Percentiles rank a stretch among this genome's conserved stretches.
These are phyloP conservation scores for Echria macrotheca DNA, from an alignment of 495 filamentous ascomycete species.

Conservation along the genomic window DNA sequence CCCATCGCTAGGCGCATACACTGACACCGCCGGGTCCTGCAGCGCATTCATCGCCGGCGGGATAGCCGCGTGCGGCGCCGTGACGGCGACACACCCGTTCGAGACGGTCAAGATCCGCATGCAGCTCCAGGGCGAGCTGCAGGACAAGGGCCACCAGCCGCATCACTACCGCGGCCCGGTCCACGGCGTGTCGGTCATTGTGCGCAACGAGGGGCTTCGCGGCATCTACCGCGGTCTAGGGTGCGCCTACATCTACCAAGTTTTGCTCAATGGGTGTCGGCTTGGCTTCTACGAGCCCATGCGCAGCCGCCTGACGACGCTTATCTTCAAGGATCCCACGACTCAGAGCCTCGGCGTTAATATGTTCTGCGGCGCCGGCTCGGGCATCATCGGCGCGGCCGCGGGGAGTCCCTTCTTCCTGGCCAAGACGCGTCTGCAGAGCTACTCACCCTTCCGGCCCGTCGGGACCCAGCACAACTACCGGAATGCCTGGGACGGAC, in stretches of 20 bases:
- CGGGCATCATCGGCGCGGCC: constrained; percentile 83
- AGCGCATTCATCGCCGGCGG: constrained; percentile 87
- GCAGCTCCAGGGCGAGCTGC: constrained; percentile 95
- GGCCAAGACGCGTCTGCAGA: constrained; percentile 96
- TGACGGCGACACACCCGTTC: constrained; percentile 96
- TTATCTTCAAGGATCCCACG: constrained; percentile 62
- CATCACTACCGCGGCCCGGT: constrained; percentile 88
- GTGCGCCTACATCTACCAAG: constrained; percentile 94
- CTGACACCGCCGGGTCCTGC: constrained; percentile 15
- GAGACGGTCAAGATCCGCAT: constrained; percentile 99
- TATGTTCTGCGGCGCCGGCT: constrained; percentile 82
- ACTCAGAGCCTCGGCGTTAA: constrained; percentile 84
- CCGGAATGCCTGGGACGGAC: constrained; percentile 74
- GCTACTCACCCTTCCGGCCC: constrained; percentile 87
- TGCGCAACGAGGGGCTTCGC: constrained; percentile 80
- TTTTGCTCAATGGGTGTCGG: constrained; percentile 92
- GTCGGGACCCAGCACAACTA: constrained; percentile 96
- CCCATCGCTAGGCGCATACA: constrained; percentile 7
- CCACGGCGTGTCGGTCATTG: constrained; percentile 85
- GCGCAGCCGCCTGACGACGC: constrained; percentile 56
- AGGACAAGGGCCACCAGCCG: constrained; percentile 73
- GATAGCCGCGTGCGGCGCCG: constrained; percentile 92
- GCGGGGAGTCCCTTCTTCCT: constrained; percentile 95
- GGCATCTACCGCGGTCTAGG: constrained; percentile 88
- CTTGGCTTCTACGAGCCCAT: constrained; percentile 97